Evolutionary conservation across 768 basidiomycete genomes (phyloP).

Genomic region (Lentinula boryana): DNA sequence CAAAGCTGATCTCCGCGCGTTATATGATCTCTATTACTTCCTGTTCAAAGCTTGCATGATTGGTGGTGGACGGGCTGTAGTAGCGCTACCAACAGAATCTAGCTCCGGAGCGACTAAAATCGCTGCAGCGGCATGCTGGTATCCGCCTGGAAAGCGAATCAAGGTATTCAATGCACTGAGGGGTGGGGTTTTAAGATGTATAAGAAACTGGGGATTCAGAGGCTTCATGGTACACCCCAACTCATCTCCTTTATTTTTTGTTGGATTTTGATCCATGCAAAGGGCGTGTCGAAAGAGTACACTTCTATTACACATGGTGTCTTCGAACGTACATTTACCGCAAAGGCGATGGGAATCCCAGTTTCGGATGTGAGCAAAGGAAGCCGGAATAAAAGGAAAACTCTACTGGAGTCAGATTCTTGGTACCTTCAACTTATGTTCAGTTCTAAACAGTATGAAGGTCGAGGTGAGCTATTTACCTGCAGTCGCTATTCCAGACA

Average conservation of each 20-base stretch:
- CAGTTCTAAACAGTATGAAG: neutral
- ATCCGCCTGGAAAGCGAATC: neutral
- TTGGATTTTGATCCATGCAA: neutral
- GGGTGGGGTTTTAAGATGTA: neutral
- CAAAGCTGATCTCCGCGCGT: neutral
- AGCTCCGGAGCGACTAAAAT: neutral
- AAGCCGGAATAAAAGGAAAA: neutral
- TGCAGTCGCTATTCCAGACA: neutral
- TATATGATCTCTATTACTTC: neutral
- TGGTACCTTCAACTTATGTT: slow-evolving; percentile 3
- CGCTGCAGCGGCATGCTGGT: slow-evolving; percentile 2
- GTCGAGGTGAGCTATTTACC: neutral
- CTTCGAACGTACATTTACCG: neutral
- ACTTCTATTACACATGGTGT: neutral
- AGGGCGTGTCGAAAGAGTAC: neutral
- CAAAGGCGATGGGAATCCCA: neutral
- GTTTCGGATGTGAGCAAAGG: neutral
- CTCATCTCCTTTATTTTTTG: neutral
- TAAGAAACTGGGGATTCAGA: neutral
- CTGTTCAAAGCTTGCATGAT: neutral
- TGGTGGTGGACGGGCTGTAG: neutral
- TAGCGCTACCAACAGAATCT: neutral
- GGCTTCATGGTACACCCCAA: neutral
- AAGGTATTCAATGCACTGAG: neutral
- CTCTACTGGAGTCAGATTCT: neutral